Evolutionary conservation across 345 rosid species (phyloP), one percentile per base, ranked within the genome.

Genomic region (Ceriops tagal): DNA sequence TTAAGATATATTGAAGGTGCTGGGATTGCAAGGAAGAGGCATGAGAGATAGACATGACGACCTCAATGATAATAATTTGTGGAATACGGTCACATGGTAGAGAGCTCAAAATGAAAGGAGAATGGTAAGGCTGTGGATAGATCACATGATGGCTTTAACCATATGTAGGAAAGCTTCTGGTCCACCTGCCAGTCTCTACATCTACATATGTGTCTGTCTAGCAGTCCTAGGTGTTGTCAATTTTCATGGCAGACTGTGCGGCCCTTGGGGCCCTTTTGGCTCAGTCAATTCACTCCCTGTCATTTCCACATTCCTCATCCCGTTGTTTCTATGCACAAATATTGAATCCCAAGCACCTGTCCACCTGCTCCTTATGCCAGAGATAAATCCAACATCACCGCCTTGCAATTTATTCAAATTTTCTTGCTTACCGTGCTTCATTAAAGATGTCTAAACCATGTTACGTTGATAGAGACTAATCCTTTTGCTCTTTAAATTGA

Each of bases 301-400:
- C 47, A 49, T 46, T 69, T 69, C 66, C 65, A 46, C 78, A 63
- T 75, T 75, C 78, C 34, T 64, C 70, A 64, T 74, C 68, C 69
- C 69, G 58, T 61, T 73, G 62, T 53, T 67, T 67, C 62, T 67
- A 61, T 60, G 43, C 63, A 68, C 53, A 22, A 16, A 58, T 28
- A 43, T 55, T 55, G 32, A 6, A 19, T 24, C 55, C 68, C 31
- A 28, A 24, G 67, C 70, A 55, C 72, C 58, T 68, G 77, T 68
- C 72, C 62, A 55, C 16, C 58, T 22, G 58, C 28, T 62, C 68
- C 31, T 27, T 62, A 20, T 67, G 60, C 49, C 61, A 15, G 3
- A 10, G 27, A 26, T 2, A 46, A 9, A 26, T 2, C 52, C 15
- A 61, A 26, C 18, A 35, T 8, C 8, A 32, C 34, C 27, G 9